phyloP scores from a whole-genome alignment of 1,139 yeast species.

The Dujonia santamariae region DNA sequence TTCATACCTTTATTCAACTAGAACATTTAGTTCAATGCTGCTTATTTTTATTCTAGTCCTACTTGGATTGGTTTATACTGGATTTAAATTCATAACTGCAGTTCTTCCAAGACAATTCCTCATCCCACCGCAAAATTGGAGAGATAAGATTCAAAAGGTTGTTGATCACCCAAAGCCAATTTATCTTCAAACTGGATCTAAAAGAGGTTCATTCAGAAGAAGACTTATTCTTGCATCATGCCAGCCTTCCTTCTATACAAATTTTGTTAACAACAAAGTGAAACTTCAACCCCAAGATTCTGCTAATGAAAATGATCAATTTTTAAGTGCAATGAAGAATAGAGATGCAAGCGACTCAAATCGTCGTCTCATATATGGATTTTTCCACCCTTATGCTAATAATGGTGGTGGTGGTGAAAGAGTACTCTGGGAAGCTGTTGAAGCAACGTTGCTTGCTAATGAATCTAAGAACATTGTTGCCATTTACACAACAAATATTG shows the following conservation, averaged over 20 bases:
- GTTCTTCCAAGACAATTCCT: constrained; percentile 37
- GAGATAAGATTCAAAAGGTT: constrained; percentile 34
- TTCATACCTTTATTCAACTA: no score
- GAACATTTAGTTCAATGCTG: no score
- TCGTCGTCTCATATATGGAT: constrained; percentile 62
- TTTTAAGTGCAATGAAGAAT: constrained; percentile 29
- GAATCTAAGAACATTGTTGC: constrained; percentile 59
- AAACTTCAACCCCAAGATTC: constrained; percentile 32
- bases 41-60: neutral
- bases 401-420: constrained; percentile 99
- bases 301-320: constrained; percentile 19
- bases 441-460: constrained; percentile 57
- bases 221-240: constrained; percentile 50
- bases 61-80: constrained; percentile 10
- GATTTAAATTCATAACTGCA: constrained; percentile 17
- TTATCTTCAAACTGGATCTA: constrained; percentile 34
- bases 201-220: constrained; percentile 48
- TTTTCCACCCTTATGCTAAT: constrained; percentile 93
- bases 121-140: constrained; percentile 47
- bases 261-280: constrained; percentile 36
- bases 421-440: constrained; percentile 92
- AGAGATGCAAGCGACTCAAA: constrained; percentile 35
- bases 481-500: constrained; percentile 72
- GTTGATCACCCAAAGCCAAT: constrained; percentile 32
- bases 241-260: constrained; percentile 49